phyloP scores from a whole-genome alignment of 2,329 filamentous ascomycete genomes.

The Fonsecaea monophora region DNA sequence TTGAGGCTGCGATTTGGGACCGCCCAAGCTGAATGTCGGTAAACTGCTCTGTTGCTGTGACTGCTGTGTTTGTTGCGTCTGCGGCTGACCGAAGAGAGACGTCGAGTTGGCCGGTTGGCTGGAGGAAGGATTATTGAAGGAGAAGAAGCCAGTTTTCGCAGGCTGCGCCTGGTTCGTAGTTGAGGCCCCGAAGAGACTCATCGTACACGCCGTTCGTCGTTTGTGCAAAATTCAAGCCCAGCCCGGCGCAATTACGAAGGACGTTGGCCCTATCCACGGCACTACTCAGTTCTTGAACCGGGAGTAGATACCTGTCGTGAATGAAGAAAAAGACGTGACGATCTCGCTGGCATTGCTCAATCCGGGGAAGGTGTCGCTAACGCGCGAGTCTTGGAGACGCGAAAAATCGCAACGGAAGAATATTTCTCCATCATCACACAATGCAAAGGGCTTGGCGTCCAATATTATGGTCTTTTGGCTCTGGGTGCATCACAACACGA shows the following conservation, averaged over 20 bases:
- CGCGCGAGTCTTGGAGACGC: constrained; percentile 11
- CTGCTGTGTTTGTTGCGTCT: constrained; percentile 17
- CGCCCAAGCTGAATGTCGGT: constrained; percentile 32
- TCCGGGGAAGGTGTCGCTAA: constrained; percentile 9
- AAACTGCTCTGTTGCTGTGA: constrained; percentile 25
- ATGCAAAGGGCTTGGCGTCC: not conserved
- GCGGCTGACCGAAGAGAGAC: constrained; percentile 31
- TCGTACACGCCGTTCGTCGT: not conserved
- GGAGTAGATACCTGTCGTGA: not conserved
- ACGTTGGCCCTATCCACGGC: not conserved
- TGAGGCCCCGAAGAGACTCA: constrained; percentile 29
- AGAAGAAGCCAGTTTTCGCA: constrained; percentile 25
- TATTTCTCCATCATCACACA: not conserved
- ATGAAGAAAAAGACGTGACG: not conserved
- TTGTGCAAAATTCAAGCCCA: not conserved
- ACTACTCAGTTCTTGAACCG: not conserved
- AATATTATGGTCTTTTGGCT: not conserved
- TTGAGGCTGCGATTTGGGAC: constrained; percentile 36
- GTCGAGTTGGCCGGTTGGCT: constrained; percentile 22
- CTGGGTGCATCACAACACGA: not conserved
- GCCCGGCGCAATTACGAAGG: not conserved
- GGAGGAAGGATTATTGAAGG: constrained; percentile 25
- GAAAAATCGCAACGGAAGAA: constrained; percentile 9
- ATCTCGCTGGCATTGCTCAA: not conserved
- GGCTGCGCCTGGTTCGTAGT: constrained; percentile 29